phyloP scores from a whole-genome alignment of 768 basidiomycete genomes.

The Exsudoporus frostii region DNA sequence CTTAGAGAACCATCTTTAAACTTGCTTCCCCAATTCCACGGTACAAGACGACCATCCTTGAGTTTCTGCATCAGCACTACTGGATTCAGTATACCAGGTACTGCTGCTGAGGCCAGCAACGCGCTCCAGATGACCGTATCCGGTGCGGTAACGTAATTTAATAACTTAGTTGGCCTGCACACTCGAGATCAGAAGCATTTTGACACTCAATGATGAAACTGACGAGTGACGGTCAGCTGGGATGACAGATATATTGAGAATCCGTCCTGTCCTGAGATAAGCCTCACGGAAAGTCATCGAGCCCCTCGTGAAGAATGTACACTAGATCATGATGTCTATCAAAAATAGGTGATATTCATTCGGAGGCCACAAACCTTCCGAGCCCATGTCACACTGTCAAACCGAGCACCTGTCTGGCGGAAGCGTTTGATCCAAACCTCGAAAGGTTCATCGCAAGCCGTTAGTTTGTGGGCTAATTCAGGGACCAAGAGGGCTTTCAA shows the following conservation, averaged over 20 bases:
- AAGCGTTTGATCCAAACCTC: constrained; percentile 68
- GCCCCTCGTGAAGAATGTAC: constrained; percentile 87
- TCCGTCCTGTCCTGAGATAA: constrained; percentile 87
- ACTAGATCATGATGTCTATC: constrained; percentile 38
- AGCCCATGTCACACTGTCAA: constrained; percentile 89
- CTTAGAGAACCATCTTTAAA: constrained; percentile 92
- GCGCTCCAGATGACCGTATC: constrained; percentile 85
- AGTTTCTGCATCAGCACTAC: constrained; percentile 94
- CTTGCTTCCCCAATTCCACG: constrained; percentile 93
- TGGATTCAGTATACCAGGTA: constrained; percentile 92
- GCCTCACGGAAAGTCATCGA: constrained; percentile 96
- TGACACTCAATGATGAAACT: constrained; percentile 23
- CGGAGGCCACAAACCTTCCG: constrained; percentile 56
- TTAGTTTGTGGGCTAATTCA: constrained; percentile 77
- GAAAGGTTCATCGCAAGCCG: constrained; percentile 77
- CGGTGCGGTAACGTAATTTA: constrained; percentile 96
- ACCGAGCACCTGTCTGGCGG: constrained; percentile 88
- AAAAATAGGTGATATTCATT: neutral
- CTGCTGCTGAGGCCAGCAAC: constrained; percentile 85
- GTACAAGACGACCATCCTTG: constrained; percentile 71
- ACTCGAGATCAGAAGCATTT: constrained; percentile 5
- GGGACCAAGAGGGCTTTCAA: constrained; percentile 75
- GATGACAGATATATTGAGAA: constrained; percentile 91
- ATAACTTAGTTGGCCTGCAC: constrained; percentile 83
- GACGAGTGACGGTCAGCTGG: constrained; percentile 87